Percentiles rank a stretch among this genome's conserved stretches.
Evolutionary conservation across 805 yeast species (phyloP).

Genomic region (Zygosaccharomyces bailii): DNA sequence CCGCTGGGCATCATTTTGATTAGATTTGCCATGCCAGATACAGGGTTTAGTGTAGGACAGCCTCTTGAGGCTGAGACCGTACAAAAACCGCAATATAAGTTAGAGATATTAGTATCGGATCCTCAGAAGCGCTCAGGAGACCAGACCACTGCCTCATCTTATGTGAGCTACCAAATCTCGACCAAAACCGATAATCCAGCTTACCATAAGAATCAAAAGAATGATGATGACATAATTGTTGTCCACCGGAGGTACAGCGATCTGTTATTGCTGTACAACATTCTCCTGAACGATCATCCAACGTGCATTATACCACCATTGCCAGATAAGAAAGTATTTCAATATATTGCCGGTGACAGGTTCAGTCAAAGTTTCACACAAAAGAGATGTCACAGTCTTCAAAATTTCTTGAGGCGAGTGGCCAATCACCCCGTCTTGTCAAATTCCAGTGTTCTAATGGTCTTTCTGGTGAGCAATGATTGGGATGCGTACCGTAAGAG

Average conservation of each 20-base stretch:
- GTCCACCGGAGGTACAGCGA: constrained; percentile 75
- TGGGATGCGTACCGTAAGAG: constrained; percentile 36
- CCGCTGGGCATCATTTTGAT: background rate
- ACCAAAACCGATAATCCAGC: constrained; percentile 32
- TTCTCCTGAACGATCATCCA: constrained; percentile 74
- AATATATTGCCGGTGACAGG: constrained; percentile 90
- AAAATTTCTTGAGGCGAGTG: constrained; percentile 69
- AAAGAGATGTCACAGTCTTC: constrained; percentile 75
- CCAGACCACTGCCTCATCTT: constrained; percentile 28
- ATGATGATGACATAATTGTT: constrained; percentile 24
- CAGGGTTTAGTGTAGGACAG: background rate
- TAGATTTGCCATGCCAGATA: constrained; percentile 4
- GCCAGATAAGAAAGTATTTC: constrained; percentile 88
- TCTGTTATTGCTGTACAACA: constrained; percentile 72
- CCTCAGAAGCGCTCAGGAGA: constrained; percentile 33
- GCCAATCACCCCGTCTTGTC: constrained; percentile 70
- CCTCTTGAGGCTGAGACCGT: constrained; percentile 1
- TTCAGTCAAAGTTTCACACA: constrained; percentile 80
- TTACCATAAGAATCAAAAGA: constrained; percentile 22
- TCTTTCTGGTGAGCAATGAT: constrained; percentile 32
- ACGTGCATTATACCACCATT: constrained; percentile 87
- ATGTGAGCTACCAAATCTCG: constrained; percentile 34
- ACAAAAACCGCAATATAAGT: constrained; percentile 7
- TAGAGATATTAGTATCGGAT: constrained; percentile 34
- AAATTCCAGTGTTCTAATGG: constrained; percentile 55